Evolutionary conservation across 176 grass and related monocot genomes (phyloP), one percentile per base, ranked within the genome.

Genomic region (Bonia amplexicaulis): DNA sequence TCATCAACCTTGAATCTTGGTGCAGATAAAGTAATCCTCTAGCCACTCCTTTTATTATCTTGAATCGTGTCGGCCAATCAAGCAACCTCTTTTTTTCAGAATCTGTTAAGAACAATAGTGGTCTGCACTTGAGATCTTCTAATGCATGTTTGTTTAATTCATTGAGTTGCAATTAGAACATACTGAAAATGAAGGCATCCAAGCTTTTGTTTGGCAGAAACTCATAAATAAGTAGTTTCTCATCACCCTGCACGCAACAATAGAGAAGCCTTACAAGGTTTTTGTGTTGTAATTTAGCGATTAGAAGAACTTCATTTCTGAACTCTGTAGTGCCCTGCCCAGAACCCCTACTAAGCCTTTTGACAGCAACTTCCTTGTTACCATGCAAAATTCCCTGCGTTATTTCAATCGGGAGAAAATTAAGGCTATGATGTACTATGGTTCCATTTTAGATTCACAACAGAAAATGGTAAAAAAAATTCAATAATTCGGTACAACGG

Each of bases 11-110:
- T 72, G 90, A 92, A 80, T 92, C 84, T 47, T 81, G 58, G 27
- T 92, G 91, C 29, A 90, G 84, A 76, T 92, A 89, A 53, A 90
- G 80, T 15, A 92, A 68, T 35, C 91, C 91, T 59, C 78, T 85
- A 60, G 80, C 87, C 16, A 90, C 66, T 37, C 84, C 91, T 83
- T 89, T 69, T 26, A 90, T 87, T 71, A 92, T 92, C 45, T 27
- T 84, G 45, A 87, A 84, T 25, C 87, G 67, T n/a, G 48, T 84
- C 22, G 10, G 54, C 91, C 84, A 90, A 48, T 90, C 63, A 70
- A 89, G 45, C 49, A 76, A 35, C 20, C 25, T 7, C 59, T 37
- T 63, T 10, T 68, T 86, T 37, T 63, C 59, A 39, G 27, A 37
- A 76, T 86, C 90, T 92, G 40, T 37, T 37, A 12, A 26, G 11